Evolutionary conservation across 2,329 filamentous ascomycete species (phyloP).

Genomic region (Fusarium decemcellulare): DNA sequence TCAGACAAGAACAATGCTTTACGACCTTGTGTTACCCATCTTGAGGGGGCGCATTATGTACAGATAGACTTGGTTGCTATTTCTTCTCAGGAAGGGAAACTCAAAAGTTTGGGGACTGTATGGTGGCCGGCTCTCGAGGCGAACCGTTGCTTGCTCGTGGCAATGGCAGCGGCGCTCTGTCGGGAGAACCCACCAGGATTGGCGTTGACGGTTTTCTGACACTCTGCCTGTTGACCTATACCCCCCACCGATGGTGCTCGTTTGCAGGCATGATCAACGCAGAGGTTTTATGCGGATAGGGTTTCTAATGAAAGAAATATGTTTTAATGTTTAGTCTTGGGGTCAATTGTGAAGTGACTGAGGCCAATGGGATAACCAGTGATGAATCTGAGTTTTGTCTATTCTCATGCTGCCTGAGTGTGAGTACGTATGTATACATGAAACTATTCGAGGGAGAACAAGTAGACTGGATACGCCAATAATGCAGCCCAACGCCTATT

Average conservation of each 20-base stretch:
- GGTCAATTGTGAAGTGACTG: neutral
- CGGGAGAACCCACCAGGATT: conserved; percentile 50
- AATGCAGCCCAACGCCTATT: conserved; percentile 7
- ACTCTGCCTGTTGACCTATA: conserved; percentile 59
- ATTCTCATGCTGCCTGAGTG: neutral
- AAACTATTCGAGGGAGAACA: neutral
- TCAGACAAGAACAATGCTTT: conserved; percentile 46
- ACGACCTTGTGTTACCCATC: conserved; percentile 45
- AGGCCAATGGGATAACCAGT: neutral
- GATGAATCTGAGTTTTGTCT: neutral
- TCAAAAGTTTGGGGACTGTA: conserved; percentile 53
- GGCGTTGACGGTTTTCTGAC: conserved; percentile 60
- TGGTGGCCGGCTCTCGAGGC: conserved; percentile 46
- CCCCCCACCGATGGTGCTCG: conserved; percentile 54
- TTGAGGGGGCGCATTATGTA: conserved; percentile 54
- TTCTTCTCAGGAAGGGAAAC: conserved; percentile 54
- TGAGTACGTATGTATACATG: neutral
- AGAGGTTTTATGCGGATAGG: conserved; percentile 53
- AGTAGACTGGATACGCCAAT: neutral
- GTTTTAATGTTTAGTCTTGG: conserved; percentile 28
- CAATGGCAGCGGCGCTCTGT: conserved; percentile 41
- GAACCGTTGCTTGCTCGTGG: conserved; percentile 39
- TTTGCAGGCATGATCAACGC: conserved; percentile 54
- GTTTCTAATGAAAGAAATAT: conserved; percentile 53
- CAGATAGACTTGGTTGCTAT: conserved; percentile 59